Evolutionary conservation across 176 grass and related monocot genomes (phyloP).

Genomic region (Typha latifolia): DNA sequence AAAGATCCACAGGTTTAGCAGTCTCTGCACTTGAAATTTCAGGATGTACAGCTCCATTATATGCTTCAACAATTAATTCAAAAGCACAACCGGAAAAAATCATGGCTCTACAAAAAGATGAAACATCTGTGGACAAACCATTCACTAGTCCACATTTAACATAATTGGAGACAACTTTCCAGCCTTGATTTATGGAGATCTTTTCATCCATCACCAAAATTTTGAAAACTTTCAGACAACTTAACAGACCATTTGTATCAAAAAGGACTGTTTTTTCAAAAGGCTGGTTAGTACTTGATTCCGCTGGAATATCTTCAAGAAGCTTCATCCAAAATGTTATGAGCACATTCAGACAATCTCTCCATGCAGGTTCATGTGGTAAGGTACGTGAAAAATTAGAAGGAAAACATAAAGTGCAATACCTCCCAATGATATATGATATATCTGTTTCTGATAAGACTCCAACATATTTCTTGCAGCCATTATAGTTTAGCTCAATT

Average conservation of each 20-base stretch:
- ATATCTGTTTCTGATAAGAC: conserved; percentile 60
- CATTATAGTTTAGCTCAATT: conserved; percentile 78
- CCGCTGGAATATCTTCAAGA: conserved; percentile 38
- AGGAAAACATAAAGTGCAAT: conserved; percentile 69
- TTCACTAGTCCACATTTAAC: conserved; percentile 42
- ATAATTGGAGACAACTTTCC: conserved; percentile 59
- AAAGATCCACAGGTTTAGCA: conserved; percentile 40
- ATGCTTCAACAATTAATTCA: conserved; percentile 53
- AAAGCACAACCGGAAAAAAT: conserved; percentile 71
- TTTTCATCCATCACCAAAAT: conserved; percentile 45
- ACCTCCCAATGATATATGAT: conserved; percentile 47
- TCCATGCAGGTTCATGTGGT: conserved; percentile 64
- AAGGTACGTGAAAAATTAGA: conserved; percentile 43
- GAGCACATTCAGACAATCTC: conserved; percentile 42
- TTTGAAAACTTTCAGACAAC: conserved; percentile 60
- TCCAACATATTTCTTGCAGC: conserved; percentile 66
- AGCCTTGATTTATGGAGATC: conserved; percentile 68
- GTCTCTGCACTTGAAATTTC: conserved; percentile 19
- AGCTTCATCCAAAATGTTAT: conserved; percentile 77
- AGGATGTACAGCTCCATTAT: conserved; percentile 38
- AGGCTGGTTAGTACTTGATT: conserved; percentile 23
- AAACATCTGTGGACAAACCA: conserved; percentile 36
- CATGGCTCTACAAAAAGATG: conserved; percentile 68
- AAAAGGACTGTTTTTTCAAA: conserved; percentile 31
- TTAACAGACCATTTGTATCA: conserved; percentile 34